phyloP scores from a whole-genome alignment of 352 stramenopile genomes.

The Globisporangium carolinianum region DNA sequence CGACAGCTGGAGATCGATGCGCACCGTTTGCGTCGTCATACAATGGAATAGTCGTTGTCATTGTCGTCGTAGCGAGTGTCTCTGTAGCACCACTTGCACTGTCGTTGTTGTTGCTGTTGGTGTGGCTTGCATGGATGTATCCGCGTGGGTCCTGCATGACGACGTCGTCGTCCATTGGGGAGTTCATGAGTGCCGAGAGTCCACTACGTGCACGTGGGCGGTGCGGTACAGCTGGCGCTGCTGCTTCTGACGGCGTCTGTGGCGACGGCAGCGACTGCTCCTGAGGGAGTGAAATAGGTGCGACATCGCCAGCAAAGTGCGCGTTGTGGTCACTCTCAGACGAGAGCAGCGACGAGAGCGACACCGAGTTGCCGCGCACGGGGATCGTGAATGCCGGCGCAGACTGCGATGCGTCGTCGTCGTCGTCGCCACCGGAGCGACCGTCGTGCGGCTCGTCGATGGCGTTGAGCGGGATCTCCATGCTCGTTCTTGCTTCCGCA shows the following conservation, averaged over 20 bases:
- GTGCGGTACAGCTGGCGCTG: conserved; percentile 9
- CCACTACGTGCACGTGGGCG: conserved; percentile 10
- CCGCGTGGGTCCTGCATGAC: conserved; percentile 13
- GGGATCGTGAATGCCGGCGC: conserved; percentile 25
- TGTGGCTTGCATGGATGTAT: background rate
- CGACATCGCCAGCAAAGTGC: conserved; percentile 2
- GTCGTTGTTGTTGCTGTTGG: background rate
- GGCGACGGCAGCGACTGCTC: background rate
- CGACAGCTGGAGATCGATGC: background rate
- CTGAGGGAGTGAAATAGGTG: conserved; percentile 4
- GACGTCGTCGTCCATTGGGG: conserved; percentile 32
- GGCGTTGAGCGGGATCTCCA: conserved; percentile 52
- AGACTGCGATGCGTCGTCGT: background rate
- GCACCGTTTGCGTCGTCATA: too few relatives aligned
- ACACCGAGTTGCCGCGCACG: conserved; percentile 24
- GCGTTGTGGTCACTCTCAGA: conserved; percentile 9
- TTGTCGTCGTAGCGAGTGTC: too few relatives aligned
- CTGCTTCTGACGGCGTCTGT: background rate
- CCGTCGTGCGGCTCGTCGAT: conserved; percentile 18
- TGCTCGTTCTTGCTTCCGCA: conserved; percentile 5
- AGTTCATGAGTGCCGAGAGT: conserved; percentile 65
- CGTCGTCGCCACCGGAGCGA: background rate
- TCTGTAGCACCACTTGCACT: background rate
- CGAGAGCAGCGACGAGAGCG: conserved; percentile 35
- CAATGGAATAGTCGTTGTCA: too few relatives aligned